A percentile compares a stretch with the other conserved stretches of the same genome.
These are phyloP conservation scores for Stephania cephalantha DNA, from an alignment of 164 flowering plant species.

Conservation along the genomic window DNA sequence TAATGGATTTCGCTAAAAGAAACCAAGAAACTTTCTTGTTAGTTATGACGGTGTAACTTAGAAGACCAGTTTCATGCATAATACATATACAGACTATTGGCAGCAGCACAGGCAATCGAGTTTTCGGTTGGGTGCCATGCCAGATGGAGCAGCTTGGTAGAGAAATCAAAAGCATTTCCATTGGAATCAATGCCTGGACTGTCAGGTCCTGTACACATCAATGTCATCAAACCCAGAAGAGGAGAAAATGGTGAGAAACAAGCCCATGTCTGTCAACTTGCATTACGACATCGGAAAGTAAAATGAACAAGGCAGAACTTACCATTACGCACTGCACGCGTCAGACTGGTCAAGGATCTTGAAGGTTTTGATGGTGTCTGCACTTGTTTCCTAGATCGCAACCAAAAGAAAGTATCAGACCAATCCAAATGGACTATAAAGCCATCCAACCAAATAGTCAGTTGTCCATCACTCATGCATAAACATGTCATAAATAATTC, in stretches of 20 bases:
- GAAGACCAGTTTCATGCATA: constrained; percentile 48
- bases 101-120: constrained; percentile 96
- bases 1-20: constrained; percentile 29
- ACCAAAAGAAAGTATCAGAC: background rate
- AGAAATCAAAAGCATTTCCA: no score
- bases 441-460: no score
- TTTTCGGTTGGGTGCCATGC: no score
- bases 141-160: no score
- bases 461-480: no score
- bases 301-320: constrained; percentile 7
- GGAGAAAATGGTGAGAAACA: background rate
- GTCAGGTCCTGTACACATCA: constrained; percentile 51
- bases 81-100: constrained; percentile 98
- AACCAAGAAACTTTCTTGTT: constrained; percentile 24
- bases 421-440: background rate
- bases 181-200: constrained; percentile 58
- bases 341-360: constrained; percentile 75
- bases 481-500: no score
- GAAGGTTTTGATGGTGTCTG: constrained; percentile 84
- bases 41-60: background rate
- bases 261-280: no score
- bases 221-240: background rate
- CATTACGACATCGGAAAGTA: no score
- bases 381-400: constrained; percentile 63
- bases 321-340: constrained; percentile 93